A percentile compares a stretch with the other conserved stretches of the same genome.
Conservation (phyloP, 495 filamentous ascomycete species). For the Penicillium goetzii region DNA sequence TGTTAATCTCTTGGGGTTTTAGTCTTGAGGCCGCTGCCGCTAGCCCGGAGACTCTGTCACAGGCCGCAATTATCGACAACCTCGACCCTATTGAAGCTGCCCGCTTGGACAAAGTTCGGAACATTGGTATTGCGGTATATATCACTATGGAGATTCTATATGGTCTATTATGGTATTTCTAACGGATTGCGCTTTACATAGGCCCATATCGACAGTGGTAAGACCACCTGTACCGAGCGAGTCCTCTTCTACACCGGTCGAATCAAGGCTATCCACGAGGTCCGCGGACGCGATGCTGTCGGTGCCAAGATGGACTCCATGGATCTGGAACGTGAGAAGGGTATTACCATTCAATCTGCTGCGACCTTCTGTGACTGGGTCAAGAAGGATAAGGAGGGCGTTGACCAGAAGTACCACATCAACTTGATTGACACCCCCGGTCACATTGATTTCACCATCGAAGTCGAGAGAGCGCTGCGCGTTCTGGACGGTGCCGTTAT, state of each 20-base stretch:
- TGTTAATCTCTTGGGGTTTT: conserved; percentile 15
- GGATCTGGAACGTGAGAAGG: conserved; percentile 97
- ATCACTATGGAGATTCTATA: background rate
- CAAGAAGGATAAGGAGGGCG: conserved; percentile 71
- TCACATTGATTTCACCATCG: conserved; percentile 99
- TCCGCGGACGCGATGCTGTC: conserved; percentile 90
- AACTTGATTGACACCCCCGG: conserved; percentile 99
- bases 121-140: conserved; percentile 96
- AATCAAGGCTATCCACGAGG: conserved; percentile 96
- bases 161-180: conserved; percentile 6
- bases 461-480: conserved; percentile 94
- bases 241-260: conserved; percentile 98
- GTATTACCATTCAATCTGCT: conserved; percentile 98
- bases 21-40: conserved; percentile 65
- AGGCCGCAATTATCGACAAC: conserved; percentile 72
- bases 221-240: conserved; percentile 95
- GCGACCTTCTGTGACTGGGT: conserved; percentile 98
- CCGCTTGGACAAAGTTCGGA: conserved; percentile 78
- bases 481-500: conserved; percentile 98
- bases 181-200: conserved; percentile 36
- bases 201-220: conserved; percentile 99
- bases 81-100: conserved; percentile 74
- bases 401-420: conserved; percentile 91
- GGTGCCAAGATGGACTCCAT: conserved; percentile 99
- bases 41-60: conserved; percentile 60